Evolutionary conservation across 768 basidiomycete species (phyloP).

Genomic region (Sutorius australiensis): DNA sequence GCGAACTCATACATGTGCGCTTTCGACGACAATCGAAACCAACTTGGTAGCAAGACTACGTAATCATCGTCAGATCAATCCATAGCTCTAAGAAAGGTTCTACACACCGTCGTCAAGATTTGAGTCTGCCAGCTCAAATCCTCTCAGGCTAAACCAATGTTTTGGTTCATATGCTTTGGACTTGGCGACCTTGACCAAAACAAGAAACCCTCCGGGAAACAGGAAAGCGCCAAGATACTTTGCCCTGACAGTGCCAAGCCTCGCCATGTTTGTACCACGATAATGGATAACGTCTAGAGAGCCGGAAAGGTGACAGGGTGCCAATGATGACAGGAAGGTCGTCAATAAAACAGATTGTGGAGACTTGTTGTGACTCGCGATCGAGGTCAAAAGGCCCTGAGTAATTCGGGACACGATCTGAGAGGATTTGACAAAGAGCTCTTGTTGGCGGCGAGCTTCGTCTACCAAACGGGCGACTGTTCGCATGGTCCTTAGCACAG

Average conservation of each 20-base stretch:
- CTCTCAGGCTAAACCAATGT: conserved; percentile 81
- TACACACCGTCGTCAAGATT: conserved; percentile 74
- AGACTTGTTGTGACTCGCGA: conserved; percentile 28
- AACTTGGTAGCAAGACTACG: conserved; percentile 74
- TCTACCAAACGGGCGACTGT: conserved; percentile 75
- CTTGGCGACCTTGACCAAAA: conserved; percentile 84
- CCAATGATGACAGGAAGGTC: conserved; percentile 70
- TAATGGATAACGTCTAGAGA: conserved; percentile 85
- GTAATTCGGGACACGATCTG: conserved; percentile 66
- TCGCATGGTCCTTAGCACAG: conserved; percentile 68
- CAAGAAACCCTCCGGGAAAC: conserved; percentile 79
- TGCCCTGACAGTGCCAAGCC: conserved; percentile 55
- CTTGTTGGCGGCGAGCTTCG: conserved; percentile 68
- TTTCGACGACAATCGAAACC: conserved; percentile 67
- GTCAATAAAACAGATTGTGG: conserved; percentile 41
- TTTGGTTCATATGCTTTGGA: conserved; percentile 77
- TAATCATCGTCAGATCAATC: conserved; percentile 4
- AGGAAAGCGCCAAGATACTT: conserved; percentile 91
- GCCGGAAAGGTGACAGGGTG: conserved; percentile 75
- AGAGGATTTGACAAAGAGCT: conserved; percentile 60
- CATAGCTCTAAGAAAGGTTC: neutral
- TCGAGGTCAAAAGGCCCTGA: conserved; percentile 31
- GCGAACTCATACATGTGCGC: conserved; percentile 83
- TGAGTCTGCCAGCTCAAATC: conserved; percentile 67
- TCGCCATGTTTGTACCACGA: conserved; percentile 41